Evolutionary conservation across 2,329 filamentous ascomycete genomes (phyloP), one percentile per base, ranked within the genome.

Genomic region (Calonectria pseudoturangicola): DNA sequence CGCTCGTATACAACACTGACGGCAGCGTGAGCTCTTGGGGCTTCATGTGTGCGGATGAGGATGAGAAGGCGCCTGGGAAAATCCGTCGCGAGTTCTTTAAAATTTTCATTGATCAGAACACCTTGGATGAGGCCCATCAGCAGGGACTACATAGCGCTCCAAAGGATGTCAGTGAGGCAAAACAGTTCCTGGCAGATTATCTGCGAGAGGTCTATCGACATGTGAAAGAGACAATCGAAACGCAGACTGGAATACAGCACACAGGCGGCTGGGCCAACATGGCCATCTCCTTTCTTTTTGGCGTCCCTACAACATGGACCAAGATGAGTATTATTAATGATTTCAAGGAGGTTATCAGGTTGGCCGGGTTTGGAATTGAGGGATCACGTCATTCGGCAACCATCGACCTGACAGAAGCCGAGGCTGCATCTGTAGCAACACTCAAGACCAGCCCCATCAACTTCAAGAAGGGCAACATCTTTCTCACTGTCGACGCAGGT

Each of bases 221-320:
- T 74, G 81, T 89, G 50, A 87, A 86, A 68, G 84, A 87, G 43
- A 85, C 83, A 0, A 83, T 88, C n/a, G 85, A 83, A 77, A 81
- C 79, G 21, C 82, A 85, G 56, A 82, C 84, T 6, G 86, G 85
- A 0, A 81, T 82, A 30, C 77, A 80, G 3, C 81, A 83, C 4
- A 65, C 77, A 66, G 79, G 81, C 2, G 85, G 85, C 15, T 89
- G 88, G 88, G 77, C 76, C 25, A 79, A 78, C 43, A 83, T 88
- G 67, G 81, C 81, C 0, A 86, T 91, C 3, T 85, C 88, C 48
- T 91, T 90, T 75, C 81, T 90, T 12, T 91, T 91, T 80, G 89
- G 87, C 58, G 88, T 90, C 1, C 89, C 89, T 0, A 91, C 89
- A 1, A 91, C 89, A 0, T 91, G 89, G 89, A 84, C 83, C 12